Evolutionary conservation across 2,329 filamentous ascomycete species (phyloP).

Genomic region (Calonectria honghensis): DNA sequence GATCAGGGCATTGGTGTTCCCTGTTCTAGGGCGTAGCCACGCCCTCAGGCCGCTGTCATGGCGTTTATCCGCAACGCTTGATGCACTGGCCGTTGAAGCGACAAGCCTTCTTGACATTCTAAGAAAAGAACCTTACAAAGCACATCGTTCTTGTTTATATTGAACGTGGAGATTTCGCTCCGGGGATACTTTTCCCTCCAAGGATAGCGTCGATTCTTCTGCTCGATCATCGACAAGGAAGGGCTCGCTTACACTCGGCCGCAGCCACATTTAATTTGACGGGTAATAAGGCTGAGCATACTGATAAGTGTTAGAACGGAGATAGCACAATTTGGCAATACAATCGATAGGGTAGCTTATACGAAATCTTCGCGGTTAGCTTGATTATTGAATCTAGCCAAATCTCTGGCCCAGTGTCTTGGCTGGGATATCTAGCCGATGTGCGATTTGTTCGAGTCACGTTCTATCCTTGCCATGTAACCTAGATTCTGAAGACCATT

Average conservation of each 20-base stretch:
- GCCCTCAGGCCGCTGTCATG: background rate
- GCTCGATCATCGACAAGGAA: conserved; percentile 13
- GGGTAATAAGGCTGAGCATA: background rate
- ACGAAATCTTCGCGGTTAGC: background rate
- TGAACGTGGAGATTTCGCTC: conserved; percentile 1
- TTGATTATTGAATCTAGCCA: background rate
- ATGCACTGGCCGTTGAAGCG: conserved; percentile 8
- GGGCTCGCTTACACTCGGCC: conserved; percentile 15
- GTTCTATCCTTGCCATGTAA: background rate
- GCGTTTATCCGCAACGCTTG: background rate
- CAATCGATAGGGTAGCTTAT: background rate
- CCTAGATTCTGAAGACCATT: background rate
- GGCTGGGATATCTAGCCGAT: background rate
- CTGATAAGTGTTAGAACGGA: background rate
- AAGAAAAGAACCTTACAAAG: conserved; percentile 16
- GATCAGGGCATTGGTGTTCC: conserved; percentile 15
- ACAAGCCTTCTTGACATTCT: conserved; percentile 14
- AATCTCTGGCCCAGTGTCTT: background rate
- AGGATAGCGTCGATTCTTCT: conserved; percentile 5
- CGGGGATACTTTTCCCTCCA: background rate
- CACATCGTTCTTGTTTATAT: background rate
- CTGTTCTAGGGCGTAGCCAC: background rate
- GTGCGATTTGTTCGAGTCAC: background rate
- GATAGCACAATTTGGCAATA: background rate
- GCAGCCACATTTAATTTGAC: conserved; percentile 21